Evolutionary conservation across 148 eudicot species (phyloP).

Genomic region (Rhododendron vialii): DNA sequence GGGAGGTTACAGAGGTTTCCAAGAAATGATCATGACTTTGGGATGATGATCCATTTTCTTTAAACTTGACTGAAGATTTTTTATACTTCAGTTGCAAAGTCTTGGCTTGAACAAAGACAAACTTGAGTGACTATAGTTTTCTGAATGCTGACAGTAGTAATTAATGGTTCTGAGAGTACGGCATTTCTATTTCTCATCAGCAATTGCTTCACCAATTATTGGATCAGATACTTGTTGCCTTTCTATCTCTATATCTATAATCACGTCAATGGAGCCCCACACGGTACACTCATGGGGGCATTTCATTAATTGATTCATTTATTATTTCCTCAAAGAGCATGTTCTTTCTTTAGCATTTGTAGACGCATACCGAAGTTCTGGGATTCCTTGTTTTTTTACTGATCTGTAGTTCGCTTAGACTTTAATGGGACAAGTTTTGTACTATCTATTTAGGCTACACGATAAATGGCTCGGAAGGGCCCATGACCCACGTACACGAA

Average conservation of each 20-base stretch:
- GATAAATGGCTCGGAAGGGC: too few species aligned
- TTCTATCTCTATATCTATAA: not conserved
- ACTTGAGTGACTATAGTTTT: not conserved
- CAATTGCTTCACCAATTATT: not conserved
- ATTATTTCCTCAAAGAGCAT: not conserved
- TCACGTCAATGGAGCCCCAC: not conserved
- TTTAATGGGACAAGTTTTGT: not conserved
- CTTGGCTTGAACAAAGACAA: not conserved
- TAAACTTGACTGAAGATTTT: not conserved
- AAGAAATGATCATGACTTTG: not conserved
- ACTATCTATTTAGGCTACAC: too few species aligned
- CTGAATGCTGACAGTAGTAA: not conserved
- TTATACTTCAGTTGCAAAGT: not conserved
- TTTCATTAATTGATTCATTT: not conserved
- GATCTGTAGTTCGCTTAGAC: not conserved
- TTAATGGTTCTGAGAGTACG: not conserved
- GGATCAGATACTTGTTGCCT: not conserved
- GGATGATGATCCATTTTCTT: not conserved
- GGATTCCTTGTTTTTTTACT: not conserved
- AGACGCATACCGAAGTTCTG: not conserved
- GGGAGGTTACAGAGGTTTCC: not conserved
- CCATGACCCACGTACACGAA: too few species aligned
- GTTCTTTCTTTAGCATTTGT: not conserved
- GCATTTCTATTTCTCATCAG: not conserved
- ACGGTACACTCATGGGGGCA: not conserved